Conservation (phyloP, 2,329 filamentous ascomycete genomes). For the Colletotrichum navitas region DNA sequence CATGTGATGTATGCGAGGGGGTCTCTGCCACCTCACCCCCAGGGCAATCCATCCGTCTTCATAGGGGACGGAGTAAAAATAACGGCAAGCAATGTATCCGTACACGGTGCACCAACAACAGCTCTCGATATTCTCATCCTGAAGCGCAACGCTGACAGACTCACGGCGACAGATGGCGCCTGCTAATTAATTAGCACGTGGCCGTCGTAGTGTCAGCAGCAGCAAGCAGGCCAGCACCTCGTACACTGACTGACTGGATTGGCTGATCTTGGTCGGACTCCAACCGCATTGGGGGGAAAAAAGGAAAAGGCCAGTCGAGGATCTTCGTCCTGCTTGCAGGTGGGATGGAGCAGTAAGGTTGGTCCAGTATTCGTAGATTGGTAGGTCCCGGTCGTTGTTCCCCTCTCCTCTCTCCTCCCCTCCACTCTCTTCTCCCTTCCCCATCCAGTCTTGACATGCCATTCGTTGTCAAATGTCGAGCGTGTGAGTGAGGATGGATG, state of each 20-base stretch:
- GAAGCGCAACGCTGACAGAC: neutral
- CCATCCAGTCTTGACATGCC: neutral
- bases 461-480: slow-evolving; percentile 5
- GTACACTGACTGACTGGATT: neutral
- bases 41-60: neutral
- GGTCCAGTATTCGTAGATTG: neutral
- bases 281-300: neutral
- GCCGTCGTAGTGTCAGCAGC: neutral
- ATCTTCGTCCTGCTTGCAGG: slow-evolving; percentile 6
- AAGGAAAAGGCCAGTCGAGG: neutral
- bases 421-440: neutral
- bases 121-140: neutral
- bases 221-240: too few species aligned
- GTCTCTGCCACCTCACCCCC: neutral
- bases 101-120: neutral
- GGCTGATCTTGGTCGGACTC: neutral
- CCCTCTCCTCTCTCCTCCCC: neutral
- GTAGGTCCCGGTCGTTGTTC: too few species aligned
- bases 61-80: neutral
- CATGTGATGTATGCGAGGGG: neutral
- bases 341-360: neutral
- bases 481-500: too few species aligned
- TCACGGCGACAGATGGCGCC: neutral
- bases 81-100: neutral
- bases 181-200: neutral